Percentiles rank a stretch among this genome's conserved stretches.
Evolutionary conservation across 2,329 filamentous ascomycete genomes (phyloP).

Genomic region (Emericellopsis atlantica): DNA sequence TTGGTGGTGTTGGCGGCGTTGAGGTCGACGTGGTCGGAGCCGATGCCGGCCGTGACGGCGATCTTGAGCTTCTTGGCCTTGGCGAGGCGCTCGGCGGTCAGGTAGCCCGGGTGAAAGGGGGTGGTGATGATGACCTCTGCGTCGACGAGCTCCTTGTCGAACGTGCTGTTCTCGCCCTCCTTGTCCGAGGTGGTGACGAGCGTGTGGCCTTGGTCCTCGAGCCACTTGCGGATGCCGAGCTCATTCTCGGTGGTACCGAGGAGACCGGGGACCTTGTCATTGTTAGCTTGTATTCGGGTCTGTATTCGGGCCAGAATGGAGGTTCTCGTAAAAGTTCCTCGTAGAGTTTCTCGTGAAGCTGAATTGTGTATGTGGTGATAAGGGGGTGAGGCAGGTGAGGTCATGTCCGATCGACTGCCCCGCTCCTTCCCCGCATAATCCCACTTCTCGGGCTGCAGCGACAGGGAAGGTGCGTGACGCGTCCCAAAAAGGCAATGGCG

Average conservation of each 20-base stretch:
- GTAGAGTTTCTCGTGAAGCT: too few relatives aligned
- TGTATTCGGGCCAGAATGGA: too few relatives aligned
- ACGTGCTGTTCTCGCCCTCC: slow-evolving; percentile 83
- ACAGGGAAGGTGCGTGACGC: too few relatives aligned
- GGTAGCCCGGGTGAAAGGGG: slow-evolving; percentile 97
- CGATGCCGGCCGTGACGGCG: slow-evolving; percentile 92
- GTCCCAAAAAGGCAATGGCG: too few relatives aligned
- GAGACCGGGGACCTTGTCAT: slow-evolving; percentile 55
- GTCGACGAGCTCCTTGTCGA: slow-evolving; percentile 91
- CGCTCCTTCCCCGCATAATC: too few relatives aligned
- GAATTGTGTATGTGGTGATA: too few relatives aligned
- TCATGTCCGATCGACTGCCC: background rate
- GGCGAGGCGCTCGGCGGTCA: slow-evolving; percentile 88
- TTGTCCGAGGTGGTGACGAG: slow-evolving; percentile 97
- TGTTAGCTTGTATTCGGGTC: too few relatives aligned
- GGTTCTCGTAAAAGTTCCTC: too few relatives aligned
- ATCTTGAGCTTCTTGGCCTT: slow-evolving; percentile 99
- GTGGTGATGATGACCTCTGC: slow-evolving; percentile 99
- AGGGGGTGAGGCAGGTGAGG: too few relatives aligned
- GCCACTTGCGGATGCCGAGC: slow-evolving; percentile 92
- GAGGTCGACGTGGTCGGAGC: slow-evolving; percentile 95
- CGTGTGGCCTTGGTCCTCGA: slow-evolving; percentile 93
- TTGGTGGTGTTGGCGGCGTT: slow-evolving; percentile 97
- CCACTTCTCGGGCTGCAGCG: too few relatives aligned
- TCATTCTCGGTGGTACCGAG: slow-evolving; percentile 97